Evolutionary conservation across 179 eudicot genomes (phyloP), one percentile per base, ranked within the genome.

Genomic region (Gypsophila paniculata): DNA sequence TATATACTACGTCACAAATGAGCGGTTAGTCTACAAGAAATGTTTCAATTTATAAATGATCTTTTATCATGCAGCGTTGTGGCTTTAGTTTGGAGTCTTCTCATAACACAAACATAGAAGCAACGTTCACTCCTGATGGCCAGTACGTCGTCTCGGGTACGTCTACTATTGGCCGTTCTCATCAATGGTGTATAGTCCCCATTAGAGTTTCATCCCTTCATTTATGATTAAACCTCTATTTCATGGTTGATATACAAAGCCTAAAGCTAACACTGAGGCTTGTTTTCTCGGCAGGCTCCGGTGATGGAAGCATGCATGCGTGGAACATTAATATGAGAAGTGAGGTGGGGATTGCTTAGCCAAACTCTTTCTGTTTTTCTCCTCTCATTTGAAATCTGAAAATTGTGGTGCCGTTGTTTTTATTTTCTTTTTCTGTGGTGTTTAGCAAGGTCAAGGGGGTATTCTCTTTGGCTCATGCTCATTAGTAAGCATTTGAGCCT

Each of bases 41-140:
- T 68, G 21, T 63, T 18, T 78, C 69, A 26, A 17, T 60, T 38
- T 13, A 60, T 42, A 9, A 8, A 6, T 17, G 7, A 21, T 54
- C 57, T 75, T 36, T 15, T 61, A 69, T 74, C 68, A 8, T 89
- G 88, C 96, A 94, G 99, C 89, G 89, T 10, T 90, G 96, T 77
- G 94, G 86, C 42, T 94, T 91, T 80, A 83, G 82, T 81, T 79
- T 90, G 80, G 97, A 94, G 77, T 84, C 92, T 69, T 87, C 96
- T 29, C 86, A 86, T 42, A 85, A 85, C 76, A 77, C 86, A 63
- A 78, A 82, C 19, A 87, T 88, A 34, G 99, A 94, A 84, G 97
- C 99, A 11, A 86, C 97, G 34, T 91, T 94, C 81, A 88, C 96
- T 36, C 96, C 99, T 46, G 97, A 91, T 80, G 96, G 97, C 70